Evolutionary conservation across 2,329 filamentous ascomycete species (phyloP).

Genomic region (Penicillium corylophilum): DNA sequence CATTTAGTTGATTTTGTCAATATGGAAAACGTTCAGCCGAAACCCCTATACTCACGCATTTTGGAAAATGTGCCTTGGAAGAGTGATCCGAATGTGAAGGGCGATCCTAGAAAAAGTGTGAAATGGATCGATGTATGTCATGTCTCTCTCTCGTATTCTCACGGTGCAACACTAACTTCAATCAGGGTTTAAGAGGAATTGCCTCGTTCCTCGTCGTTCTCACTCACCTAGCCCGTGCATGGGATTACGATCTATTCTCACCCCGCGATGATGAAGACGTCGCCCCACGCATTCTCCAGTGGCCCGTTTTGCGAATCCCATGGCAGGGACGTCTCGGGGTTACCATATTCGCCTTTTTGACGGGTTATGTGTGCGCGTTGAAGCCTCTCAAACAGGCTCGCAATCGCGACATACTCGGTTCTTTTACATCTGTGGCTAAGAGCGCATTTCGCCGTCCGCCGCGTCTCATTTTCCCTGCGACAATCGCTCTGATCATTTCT

Average conservation of each 20-base stretch:
- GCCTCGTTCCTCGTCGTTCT: conserved; percentile 55
- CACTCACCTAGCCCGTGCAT: conserved; percentile 54
- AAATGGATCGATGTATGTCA: conserved; percentile 18
- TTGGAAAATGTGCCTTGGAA: conserved; percentile 25
- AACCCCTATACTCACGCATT: conserved; percentile 19
- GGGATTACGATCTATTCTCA: conserved; percentile 54
- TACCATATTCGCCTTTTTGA: conserved; percentile 57
- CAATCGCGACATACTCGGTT: conserved; percentile 44
- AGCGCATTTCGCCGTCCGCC: conserved; percentile 56
- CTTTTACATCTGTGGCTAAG: conserved; percentile 52
- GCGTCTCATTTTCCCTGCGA: conserved; percentile 53
- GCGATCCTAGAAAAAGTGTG: conserved; percentile 17
- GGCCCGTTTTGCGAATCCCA: conserved; percentile 54
- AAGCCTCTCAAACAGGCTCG: conserved; percentile 56
- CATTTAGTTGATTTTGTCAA: conserved; percentile 1
- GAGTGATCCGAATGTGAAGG: conserved; percentile 14
- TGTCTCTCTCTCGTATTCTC: not conserved
- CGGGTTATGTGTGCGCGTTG: conserved; percentile 57
- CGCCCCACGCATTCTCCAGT: conserved; percentile 49
- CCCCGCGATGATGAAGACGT: conserved; percentile 46
- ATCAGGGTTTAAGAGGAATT: conserved; percentile 52
- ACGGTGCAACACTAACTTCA: not conserved
- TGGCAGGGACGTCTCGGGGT: conserved; percentile 57
- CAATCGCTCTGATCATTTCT: conserved; percentile 52
- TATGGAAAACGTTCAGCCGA: conserved; percentile 22